Base-by-base conservation (phyloP, 2,329 filamentous ascomycete species). In the Fusarium pseudocircinatum region DNA sequence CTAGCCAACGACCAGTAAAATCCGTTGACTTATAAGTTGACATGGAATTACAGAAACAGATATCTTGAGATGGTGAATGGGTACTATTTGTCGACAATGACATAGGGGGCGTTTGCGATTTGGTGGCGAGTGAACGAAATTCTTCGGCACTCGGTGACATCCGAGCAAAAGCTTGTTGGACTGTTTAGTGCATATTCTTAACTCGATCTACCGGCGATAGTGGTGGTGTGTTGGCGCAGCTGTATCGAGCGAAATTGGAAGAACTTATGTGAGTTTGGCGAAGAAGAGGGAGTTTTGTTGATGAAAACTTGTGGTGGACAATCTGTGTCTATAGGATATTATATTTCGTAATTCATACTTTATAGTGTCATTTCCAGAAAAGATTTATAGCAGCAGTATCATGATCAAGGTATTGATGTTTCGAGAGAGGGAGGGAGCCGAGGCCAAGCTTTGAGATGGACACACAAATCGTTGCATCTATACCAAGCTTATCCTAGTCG, bases 81-180 rank as follows among this genome's bases (percentile, higher is more conserved):
- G 26, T 42, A 18, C 37, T 36, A 30, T 49, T 59, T 44, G 15
- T 65, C 39, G 32, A 59, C 34, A 73, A 73, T 72, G 70, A 70
- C 65, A 73, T 67, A 54, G 26, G 42, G 20, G 71, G 46, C 54
- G 54, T 52, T 44, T 47, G 43, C 20, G 26, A 20, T 14, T 53
- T 47, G 46, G 70, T 73, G 66, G 70, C 70, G 30, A 68, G 26
- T 36, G n/a, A 42, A 52, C 22, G 43, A 71, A 67, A 47, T 56
- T 39, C 36, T 42, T 60, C 13, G 26, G 49, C 43, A 43, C 22
- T 68, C 63, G 58, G 69, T 65, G 58, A 53, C 63, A 69, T 64
- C 47, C 53, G 61, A 62, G 22, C n/a, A 49, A 63, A 73, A 71
- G 70, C 70, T 71, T 74, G 62, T 68, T 58, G 40, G 42, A 24